phyloP scores from a whole-genome alignment of 768 basidiomycete species.

The Amanita pseudoporphyria region DNA sequence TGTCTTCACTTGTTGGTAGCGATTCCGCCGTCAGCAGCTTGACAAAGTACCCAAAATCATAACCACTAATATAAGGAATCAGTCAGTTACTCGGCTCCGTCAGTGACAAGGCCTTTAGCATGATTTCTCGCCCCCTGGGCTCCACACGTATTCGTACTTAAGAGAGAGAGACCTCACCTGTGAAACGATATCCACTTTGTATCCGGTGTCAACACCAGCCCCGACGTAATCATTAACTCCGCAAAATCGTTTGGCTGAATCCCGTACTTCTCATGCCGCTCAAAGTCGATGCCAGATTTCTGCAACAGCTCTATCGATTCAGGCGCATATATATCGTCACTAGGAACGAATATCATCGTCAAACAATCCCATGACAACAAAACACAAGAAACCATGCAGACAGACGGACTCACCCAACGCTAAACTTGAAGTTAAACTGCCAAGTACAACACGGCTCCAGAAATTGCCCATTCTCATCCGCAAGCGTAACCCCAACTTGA shows the following conservation, averaged over 20 bases:
- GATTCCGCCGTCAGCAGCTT: slow-evolving; percentile 84
- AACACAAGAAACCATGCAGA: too few relatives aligned
- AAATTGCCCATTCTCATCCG: slow-evolving; percentile 88
- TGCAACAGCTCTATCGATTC: slow-evolving; percentile 92
- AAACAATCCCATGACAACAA: neutral
- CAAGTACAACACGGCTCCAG: slow-evolving; percentile 90
- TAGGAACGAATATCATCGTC: slow-evolving; percentile 19
- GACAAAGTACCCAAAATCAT: slow-evolving; percentile 98
- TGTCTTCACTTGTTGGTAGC: slow-evolving; percentile 80
- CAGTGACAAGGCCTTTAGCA: neutral
- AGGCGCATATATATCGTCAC: slow-evolving; percentile 98
- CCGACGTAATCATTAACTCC: slow-evolving; percentile 93
- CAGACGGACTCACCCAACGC: slow-evolving; percentile 54
- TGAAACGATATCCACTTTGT: slow-evolving; percentile 98
- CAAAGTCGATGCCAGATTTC: slow-evolving; percentile 94
- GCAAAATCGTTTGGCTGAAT: slow-evolving; percentile 93
- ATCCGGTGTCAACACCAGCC: slow-evolving; percentile 80
- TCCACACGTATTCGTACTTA: too few relatives aligned
- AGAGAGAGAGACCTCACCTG: slow-evolving; percentile 49
- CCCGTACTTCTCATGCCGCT: slow-evolving; percentile 85
- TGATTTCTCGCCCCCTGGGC: too few relatives aligned
- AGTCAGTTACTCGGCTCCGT: neutral
- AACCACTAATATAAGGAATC: slow-evolving; percentile 56
- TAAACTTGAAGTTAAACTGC: slow-evolving; percentile 99
- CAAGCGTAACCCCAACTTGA: slow-evolving; percentile 91